Evolutionary conservation across 352 stramenopile species (phyloP).

Genomic region (Globisporangium camurandrum): DNA sequence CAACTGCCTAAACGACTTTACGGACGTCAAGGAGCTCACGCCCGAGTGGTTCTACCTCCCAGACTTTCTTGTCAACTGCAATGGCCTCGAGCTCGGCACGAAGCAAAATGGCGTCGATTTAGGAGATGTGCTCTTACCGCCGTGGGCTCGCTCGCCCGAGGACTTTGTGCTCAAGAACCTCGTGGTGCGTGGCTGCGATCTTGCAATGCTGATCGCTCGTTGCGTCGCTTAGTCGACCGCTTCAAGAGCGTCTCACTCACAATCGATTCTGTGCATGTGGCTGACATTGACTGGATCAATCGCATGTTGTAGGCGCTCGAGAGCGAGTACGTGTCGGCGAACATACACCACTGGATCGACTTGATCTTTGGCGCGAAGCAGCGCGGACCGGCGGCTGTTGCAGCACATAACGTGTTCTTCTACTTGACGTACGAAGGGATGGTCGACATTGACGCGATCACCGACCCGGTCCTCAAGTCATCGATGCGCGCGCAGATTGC

Average conservation of each 20-base stretch:
- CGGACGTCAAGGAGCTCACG: constrained; percentile 91
- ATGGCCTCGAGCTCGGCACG: constrained; percentile 72
- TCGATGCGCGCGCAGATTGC: constrained; percentile 96
- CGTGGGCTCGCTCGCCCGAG: constrained; percentile 74
- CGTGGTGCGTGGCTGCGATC: constrained; percentile 29
- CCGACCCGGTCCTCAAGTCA: constrained; percentile 89
- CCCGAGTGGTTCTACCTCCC: constrained; percentile 93
- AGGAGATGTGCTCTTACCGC: constrained; percentile 92
- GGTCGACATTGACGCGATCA: constrained; percentile 95
- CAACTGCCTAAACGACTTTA: constrained; percentile 85
- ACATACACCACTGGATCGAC: constrained; percentile 89
- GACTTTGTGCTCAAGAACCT: constrained; percentile 86
- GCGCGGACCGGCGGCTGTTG: constrained; percentile 74
- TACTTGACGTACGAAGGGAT: constrained; percentile 98
- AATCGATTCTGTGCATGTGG: too few species aligned
- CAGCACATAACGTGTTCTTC: constrained; percentile 97
- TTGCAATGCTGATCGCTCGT: neutral
- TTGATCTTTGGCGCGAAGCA: constrained; percentile 76
- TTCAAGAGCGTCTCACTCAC: neutral
- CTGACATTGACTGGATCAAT: too few species aligned
- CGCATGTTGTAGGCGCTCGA: constrained; percentile 78
- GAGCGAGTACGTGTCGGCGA: constrained; percentile 74
- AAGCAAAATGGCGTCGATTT: constrained; percentile 81
- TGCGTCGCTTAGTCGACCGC: neutral
- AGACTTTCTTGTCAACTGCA: constrained; percentile 87